Conservation (phyloP, 306 rosid genomes). For the Quercus gilva region DNA sequence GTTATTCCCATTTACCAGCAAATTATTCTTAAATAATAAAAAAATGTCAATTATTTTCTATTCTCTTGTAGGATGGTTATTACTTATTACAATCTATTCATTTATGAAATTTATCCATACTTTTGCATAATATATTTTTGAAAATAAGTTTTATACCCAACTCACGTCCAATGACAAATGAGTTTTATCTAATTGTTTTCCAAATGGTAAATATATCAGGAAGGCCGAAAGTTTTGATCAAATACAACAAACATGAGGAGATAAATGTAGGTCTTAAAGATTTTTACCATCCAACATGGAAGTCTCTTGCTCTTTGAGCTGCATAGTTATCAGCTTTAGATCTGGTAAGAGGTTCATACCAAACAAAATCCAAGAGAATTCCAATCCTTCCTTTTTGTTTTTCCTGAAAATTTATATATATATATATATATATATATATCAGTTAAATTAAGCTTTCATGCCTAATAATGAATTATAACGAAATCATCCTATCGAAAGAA, state of each 20-base stretch:
- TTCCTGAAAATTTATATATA: constrained; percentile 41
- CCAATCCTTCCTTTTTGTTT: constrained; percentile 80
- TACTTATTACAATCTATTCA: too few relatives aligned
- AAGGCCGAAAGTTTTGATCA: neutral
- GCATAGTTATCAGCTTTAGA: constrained; percentile 83
- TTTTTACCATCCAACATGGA: constrained; percentile 88
- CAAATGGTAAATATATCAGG: neutral
- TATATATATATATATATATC: constrained; percentile 15
- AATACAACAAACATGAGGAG: neutral
- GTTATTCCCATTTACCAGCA: neutral
- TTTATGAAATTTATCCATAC: too few relatives aligned
- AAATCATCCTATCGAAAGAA: neutral
- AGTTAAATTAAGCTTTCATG: neutral
- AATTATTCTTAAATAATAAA: neutral
- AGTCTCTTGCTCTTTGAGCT: constrained; percentile 95
- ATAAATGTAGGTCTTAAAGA: neutral
- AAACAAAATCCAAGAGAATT: constrained; percentile 79
- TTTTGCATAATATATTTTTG: too few relatives aligned
- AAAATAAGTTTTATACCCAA: neutral
- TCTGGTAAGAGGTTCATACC: constrained; percentile 92
- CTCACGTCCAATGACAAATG: neutral
- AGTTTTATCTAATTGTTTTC: neutral
- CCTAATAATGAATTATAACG: neutral
- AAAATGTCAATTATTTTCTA: too few relatives aligned
- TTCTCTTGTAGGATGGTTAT: too few relatives aligned